phyloP scores from a whole-genome alignment of 441 rosid species.

The Populus tomentosa region DNA sequence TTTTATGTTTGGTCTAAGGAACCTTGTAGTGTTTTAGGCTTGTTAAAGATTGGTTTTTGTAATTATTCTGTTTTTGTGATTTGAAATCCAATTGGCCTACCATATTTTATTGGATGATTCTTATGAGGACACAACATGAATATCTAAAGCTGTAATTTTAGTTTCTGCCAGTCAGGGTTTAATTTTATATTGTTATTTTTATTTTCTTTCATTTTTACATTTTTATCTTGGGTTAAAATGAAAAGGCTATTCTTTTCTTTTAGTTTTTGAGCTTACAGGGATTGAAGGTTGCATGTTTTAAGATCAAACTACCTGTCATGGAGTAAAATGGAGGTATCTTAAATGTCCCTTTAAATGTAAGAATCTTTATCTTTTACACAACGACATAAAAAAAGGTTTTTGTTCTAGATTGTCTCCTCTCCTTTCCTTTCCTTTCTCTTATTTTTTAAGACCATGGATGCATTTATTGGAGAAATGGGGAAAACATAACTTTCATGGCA shows the following conservation, averaged over 20 bases:
- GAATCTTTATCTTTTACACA: neutral
- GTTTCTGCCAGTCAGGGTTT: neutral
- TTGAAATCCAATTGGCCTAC: neutral
- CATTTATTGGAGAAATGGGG: too few species aligned
- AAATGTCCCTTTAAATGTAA: constrained; percentile 4
- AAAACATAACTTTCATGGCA: too few species aligned
- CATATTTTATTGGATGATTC: too few species aligned
- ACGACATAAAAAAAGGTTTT: too few species aligned
- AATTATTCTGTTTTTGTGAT: neutral
- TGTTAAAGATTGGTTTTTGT: neutral
- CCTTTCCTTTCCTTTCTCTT: too few species aligned
- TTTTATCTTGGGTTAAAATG: neutral
- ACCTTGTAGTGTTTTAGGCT: neutral
- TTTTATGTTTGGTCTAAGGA: neutral
- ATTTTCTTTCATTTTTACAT: neutral
- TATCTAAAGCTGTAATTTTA: neutral
- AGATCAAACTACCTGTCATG: neutral
- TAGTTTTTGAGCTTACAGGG: neutral
- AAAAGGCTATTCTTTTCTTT: neutral
- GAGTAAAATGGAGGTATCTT: neutral
- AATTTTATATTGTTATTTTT: too few species aligned
- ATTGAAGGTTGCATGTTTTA: neutral
- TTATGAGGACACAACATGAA: too few species aligned
- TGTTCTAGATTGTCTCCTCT: too few species aligned
- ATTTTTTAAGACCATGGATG: too few species aligned